Conservation (phyloP, 2,329 filamentous ascomycete genomes). For the Claviceps quebecensis region DNA sequence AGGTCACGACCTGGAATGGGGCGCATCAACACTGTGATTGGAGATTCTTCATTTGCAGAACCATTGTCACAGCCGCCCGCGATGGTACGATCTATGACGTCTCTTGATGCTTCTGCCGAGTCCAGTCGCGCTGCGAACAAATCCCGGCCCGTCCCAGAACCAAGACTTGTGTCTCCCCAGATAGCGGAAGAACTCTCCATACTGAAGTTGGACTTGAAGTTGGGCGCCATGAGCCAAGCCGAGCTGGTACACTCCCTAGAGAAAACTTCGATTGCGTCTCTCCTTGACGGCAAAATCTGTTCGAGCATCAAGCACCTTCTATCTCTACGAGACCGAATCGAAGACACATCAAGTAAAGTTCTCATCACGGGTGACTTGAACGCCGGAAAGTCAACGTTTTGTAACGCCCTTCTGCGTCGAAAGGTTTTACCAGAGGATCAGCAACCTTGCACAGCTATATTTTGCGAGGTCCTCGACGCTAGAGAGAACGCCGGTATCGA, state of each 20-base stretch:
- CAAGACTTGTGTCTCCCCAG: slow-evolving; percentile 76
- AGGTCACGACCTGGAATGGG: slow-evolving; percentile 45
- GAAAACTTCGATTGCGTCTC: slow-evolving; percentile 75
- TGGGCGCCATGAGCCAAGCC: slow-evolving; percentile 72
- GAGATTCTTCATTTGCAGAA: slow-evolving; percentile 27
- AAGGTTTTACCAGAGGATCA: slow-evolving; percentile 94
- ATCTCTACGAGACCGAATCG: slow-evolving; percentile 79
- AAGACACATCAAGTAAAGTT: slow-evolving; percentile 95
- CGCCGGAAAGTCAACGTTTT: slow-evolving; percentile 96
- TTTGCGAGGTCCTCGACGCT: slow-evolving; percentile 90
- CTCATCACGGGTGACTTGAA: slow-evolving; percentile 92
- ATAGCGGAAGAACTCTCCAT: slow-evolving; percentile 94
- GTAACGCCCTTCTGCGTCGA: slow-evolving; percentile 84
- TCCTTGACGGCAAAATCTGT: slow-evolving; percentile 87
- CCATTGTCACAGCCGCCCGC: slow-evolving; percentile 29
- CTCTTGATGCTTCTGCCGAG: slow-evolving; percentile 47
- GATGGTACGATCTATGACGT: slow-evolving; percentile 59
- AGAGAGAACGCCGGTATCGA: slow-evolving; percentile 83
- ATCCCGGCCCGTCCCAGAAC: slow-evolving; percentile 48
- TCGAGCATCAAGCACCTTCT: slow-evolving; percentile 86
- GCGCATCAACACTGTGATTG: slow-evolving; percentile 48
- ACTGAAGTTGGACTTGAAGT: slow-evolving; percentile 83
- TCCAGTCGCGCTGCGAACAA: slow-evolving; percentile 56
- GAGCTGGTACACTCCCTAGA: slow-evolving; percentile 91
- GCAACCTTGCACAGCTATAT: slow-evolving; percentile 95